A percentile compares a stretch with the other conserved stretches of the same genome.
phyloP scores from a whole-genome alignment of 139 green algal species.

The Pleodorina starrii region DNA sequence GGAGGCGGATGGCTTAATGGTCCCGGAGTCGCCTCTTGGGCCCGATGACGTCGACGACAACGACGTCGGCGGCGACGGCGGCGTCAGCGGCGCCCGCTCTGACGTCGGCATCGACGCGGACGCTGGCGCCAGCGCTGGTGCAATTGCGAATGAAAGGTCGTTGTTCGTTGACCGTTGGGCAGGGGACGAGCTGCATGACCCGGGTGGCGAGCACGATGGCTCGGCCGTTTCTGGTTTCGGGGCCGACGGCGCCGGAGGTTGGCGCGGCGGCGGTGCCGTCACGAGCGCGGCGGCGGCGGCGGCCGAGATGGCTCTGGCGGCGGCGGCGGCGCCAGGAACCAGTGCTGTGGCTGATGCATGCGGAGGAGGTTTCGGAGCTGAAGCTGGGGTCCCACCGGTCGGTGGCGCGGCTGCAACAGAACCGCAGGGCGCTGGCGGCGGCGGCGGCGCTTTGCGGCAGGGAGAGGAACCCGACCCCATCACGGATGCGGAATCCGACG shows the following conservation, averaged over 20 bases:
- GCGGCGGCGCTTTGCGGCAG: not conserved
- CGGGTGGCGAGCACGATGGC: not conserved
- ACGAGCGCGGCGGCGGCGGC: not conserved
- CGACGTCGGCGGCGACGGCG: too few relatives aligned
- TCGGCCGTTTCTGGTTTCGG: not conserved
- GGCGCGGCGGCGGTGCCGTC: not conserved
- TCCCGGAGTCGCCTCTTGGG: too few relatives aligned
- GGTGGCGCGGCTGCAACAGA: too few relatives aligned
- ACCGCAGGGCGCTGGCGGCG: not conserved
- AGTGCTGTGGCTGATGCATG: not conserved
- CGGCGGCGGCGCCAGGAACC: not conserved
- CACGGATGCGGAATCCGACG: not conserved
- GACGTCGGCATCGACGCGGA: not conserved
- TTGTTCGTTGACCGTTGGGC: not conserved
- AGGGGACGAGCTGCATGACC: not conserved
- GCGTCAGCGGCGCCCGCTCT: too few relatives aligned
- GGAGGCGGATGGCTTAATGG: not conserved
- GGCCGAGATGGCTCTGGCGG: not conserved
- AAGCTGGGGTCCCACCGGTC: too few relatives aligned
- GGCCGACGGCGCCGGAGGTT: not conserved
- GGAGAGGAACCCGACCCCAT: not conserved
- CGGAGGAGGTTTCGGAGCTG: not conserved
- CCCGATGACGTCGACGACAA: too few relatives aligned
- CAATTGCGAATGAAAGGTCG: not conserved
- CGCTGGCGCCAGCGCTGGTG: not conserved